These are phyloP conservation scores for Chaetomium sp. DNA, from an alignment of 2,329 filamentous ascomycete genomes.

Conservation along the genomic window DNA sequence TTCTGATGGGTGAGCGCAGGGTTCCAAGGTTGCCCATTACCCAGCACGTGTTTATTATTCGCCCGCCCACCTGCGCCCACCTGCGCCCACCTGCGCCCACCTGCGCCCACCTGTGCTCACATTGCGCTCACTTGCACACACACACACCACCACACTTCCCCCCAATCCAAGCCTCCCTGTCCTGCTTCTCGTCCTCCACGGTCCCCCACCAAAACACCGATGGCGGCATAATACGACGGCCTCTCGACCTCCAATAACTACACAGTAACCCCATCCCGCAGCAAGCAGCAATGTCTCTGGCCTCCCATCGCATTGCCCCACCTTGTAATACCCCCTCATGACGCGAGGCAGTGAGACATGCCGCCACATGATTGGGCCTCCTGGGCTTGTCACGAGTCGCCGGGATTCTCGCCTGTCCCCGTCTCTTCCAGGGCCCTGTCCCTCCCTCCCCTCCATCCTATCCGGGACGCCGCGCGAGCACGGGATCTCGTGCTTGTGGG, in stretches of 20 bases:
- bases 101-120: too few relatives aligned
- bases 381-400: slow-evolving; percentile 18
- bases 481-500: too few relatives aligned
- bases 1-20: too few relatives aligned
- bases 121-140: background rate
- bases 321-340: slow-evolving; percentile 8
- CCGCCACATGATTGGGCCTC: slow-evolving; percentile 21
- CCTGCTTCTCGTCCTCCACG: too few relatives aligned
- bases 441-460: background rate
- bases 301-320: slow-evolving; percentile 1
- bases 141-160: slow-evolving; percentile 1
- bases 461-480: too few relatives aligned
- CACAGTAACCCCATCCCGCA: background rate
- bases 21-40: too few relatives aligned
- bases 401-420: background rate
- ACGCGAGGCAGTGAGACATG: slow-evolving; percentile 18
- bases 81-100: too few relatives aligned
- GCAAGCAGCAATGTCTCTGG: background rate
- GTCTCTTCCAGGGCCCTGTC: background rate
- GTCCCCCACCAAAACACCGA: background rate
- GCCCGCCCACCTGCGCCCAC: too few relatives aligned
- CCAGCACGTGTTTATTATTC: too few relatives aligned
- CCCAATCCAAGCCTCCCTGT: background rate
- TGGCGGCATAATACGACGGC: background rate
- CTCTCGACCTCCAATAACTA: background rate